Evolutionary conservation across 495 filamentous ascomycete species (phyloP).

Genomic region (Trichoderma erinaceum): DNA sequence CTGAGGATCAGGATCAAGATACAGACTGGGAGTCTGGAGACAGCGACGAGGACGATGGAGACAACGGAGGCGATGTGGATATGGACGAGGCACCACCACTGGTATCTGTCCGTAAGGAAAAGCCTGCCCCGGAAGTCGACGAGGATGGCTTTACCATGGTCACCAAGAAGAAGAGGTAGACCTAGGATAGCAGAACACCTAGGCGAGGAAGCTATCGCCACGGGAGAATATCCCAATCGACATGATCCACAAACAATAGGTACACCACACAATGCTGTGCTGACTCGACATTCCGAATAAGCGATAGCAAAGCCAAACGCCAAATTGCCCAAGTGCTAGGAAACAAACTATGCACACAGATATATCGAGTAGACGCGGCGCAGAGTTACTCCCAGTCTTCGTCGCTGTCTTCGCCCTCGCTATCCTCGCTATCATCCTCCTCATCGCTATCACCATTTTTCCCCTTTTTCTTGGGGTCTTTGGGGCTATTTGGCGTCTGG

Average conservation of each 20-base stretch:
- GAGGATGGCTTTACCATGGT: conserved; percentile 95
- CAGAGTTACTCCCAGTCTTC: conserved; percentile 76
- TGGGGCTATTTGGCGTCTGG: conserved; percentile 65
- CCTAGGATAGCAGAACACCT: not conserved
- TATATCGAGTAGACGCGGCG: conserved; percentile 14
- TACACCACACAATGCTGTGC: conserved; percentile 4
- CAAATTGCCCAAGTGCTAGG: conserved; percentile 1
- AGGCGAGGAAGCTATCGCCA: conserved; percentile 9
- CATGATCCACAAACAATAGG: conserved; percentile 17
- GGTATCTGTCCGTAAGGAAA: conserved; percentile 54
- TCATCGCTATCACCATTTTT: conserved; percentile 37
- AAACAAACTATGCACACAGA: conserved; percentile 12
- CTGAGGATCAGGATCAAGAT: conserved; percentile 54
- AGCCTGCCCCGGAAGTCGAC: conserved; percentile 70
- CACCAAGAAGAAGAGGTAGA: conserved; percentile 61
- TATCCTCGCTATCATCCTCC: conserved; percentile 37
- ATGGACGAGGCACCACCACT: conserved; percentile 68
- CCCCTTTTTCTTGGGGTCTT: conserved; percentile 43
- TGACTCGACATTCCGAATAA: not conserved
- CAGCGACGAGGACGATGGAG: conserved; percentile 44
- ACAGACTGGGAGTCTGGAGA: conserved; percentile 47
- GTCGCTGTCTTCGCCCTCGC: conserved; percentile 30
- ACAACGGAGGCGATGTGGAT: conserved; percentile 52
- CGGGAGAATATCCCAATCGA: not conserved
- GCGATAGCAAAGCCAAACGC: conserved; percentile 1